These are phyloP conservation scores for Gracilaria domingensis DNA, from an alignment of 23 red algal genomes.

Conservation along the genomic window DNA sequence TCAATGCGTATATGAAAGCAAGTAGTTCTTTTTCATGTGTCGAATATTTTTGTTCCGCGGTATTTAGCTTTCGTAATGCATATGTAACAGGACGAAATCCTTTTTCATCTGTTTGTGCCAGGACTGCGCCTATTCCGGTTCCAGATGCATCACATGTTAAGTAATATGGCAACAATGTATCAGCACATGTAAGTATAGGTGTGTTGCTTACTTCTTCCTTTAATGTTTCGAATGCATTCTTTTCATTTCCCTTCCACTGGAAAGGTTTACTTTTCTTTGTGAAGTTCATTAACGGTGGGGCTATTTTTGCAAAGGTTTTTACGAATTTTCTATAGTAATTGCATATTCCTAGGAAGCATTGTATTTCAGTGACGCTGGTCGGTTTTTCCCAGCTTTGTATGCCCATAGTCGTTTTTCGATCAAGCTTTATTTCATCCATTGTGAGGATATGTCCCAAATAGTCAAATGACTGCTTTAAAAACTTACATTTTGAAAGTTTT, in stretches of 20 bases:
- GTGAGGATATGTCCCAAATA: conserved; percentile 59
- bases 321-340: conserved; percentile 64
- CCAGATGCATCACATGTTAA: conserved; percentile 23
- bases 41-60: conserved; percentile 39
- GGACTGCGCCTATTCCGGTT: conserved; percentile 29
- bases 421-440: not conserved
- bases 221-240: not conserved
- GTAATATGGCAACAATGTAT: conserved; percentile 26
- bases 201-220: conserved; percentile 22
- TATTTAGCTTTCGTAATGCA: conserved; percentile 33
- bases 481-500: conserved; percentile 35
- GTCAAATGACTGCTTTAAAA: conserved; percentile 25
- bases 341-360: conserved; percentile 45
- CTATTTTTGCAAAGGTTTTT: conserved; percentile 33
- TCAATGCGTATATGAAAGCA: conserved; percentile 16
- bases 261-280: conserved; percentile 31
- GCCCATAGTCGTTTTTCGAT: conserved; percentile 44
- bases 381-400: conserved; percentile 25
- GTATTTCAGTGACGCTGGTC: conserved; percentile 13
- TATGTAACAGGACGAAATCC: conserved; percentile 38
- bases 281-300: not conserved
- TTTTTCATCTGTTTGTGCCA: conserved; percentile 49
- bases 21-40: conserved; percentile 48
- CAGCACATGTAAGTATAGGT: conserved; percentile 11
- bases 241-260: not conserved